Percentiles rank a stretch among this genome's conserved stretches.
phyloP scores from a whole-genome alignment of 768 basidiomycete species.

The Hygrophorus russula region DNA sequence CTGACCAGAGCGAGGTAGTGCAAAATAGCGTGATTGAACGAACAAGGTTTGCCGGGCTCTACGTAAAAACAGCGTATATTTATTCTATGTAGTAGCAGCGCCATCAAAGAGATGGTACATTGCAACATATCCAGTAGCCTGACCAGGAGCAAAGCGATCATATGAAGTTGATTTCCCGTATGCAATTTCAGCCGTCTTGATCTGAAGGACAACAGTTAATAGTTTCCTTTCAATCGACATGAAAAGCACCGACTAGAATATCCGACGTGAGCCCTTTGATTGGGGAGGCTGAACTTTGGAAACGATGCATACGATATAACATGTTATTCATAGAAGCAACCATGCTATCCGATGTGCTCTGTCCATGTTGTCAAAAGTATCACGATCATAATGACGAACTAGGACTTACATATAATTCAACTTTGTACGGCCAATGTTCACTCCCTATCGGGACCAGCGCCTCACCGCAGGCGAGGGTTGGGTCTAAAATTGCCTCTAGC shows the following conservation, averaged over 20 bases:
- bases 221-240: neutral
- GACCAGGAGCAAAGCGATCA: conserved; percentile 47
- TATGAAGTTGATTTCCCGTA: conserved; percentile 41
- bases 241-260: conserved; percentile 47
- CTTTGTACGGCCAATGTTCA: conserved; percentile 74
- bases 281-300: conserved; percentile 67
- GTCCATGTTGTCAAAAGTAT: conserved; percentile 3
- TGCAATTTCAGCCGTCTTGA: conserved; percentile 57
- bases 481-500: conserved; percentile 61
- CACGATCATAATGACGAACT: neutral
- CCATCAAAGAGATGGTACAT: conserved; percentile 7
- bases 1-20: too few species aligned
- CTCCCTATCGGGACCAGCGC: conserved; percentile 47
- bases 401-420: conserved; percentile 48
- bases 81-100: neutral
- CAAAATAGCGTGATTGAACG: too few species aligned
- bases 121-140: conserved; percentile 21
- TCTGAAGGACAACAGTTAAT: conserved; percentile 24
- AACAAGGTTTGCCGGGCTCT: too few species aligned
- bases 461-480: conserved; percentile 30
- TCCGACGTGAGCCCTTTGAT: conserved; percentile 80
- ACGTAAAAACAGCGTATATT: too few species aligned
- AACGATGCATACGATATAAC: conserved; percentile 74
- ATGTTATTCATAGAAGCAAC: conserved; percentile 36
- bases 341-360: conserved; percentile 48